phyloP scores from a whole-genome alignment of 192 early-diverging fungal species.

The Backusella macrospora region DNA sequence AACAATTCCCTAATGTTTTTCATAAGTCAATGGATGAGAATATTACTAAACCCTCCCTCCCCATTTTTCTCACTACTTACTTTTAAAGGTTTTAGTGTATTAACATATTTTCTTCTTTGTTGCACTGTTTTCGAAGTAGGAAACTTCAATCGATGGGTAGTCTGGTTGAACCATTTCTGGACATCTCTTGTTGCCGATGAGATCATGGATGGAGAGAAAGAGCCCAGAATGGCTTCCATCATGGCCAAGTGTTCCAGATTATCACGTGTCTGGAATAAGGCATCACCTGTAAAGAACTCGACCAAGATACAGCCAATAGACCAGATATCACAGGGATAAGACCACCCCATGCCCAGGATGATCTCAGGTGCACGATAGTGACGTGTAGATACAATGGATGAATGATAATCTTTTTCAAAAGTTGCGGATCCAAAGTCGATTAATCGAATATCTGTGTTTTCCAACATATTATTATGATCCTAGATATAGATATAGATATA shows the following conservation, averaged over 20 bases:
- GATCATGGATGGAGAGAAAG: constrained; percentile 69
- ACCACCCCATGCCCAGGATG: constrained; percentile 87
- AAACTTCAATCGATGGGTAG: constrained; percentile 45
- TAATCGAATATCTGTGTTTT: constrained; percentile 75
- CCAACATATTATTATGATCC: constrained; percentile 35
- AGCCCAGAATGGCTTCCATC: constrained; percentile 92
- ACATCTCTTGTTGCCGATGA: constrained; percentile 47
- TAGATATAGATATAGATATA: not conserved
- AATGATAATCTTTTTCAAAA: constrained; percentile 92
- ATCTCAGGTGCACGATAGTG: constrained; percentile 99
- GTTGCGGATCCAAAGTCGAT: constrained; percentile 98
- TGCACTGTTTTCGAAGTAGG: constrained; percentile 58
- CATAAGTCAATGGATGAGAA: too few species aligned
- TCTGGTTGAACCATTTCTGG: constrained; percentile 58
- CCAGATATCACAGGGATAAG: constrained; percentile 98
- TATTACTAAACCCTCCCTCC: not conserved
- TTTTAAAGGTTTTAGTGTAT: constrained; percentile 53
- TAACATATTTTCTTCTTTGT: constrained; percentile 66
- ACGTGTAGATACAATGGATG: constrained; percentile 87
- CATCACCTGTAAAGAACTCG: constrained; percentile 93
- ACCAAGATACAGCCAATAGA: constrained; percentile 96
- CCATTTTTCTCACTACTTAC: constrained; percentile 41
- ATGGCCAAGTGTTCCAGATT: constrained; percentile 95
- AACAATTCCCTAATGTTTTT: constrained; percentile 47
- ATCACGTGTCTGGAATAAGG: constrained; percentile 97